Percentiles rank a stretch among this genome's conserved stretches.
Evolutionary conservation across 2,329 filamentous ascomycete species (phyloP).

Genomic region (Claviceps maximensis): DNA sequence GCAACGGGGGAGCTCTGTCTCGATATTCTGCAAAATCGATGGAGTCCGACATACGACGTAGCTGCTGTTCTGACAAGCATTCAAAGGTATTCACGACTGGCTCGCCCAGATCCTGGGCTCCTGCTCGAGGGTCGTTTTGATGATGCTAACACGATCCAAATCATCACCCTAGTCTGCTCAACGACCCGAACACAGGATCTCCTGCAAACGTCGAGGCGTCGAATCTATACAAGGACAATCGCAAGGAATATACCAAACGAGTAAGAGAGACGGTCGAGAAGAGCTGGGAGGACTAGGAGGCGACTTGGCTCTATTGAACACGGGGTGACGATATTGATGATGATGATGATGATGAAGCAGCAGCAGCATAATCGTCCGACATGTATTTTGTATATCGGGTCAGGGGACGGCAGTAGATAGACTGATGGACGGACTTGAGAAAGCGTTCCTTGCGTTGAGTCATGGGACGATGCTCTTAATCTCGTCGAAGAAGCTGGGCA

Average conservation of each 20-base stretch:
- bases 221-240: conserved; percentile 96
- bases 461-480: neutral
- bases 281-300: conserved; percentile 80
- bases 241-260: conserved; percentile 89
- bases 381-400: neutral
- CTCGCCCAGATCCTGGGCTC: neutral
- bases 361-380: neutral
- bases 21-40: conserved; percentile 93
- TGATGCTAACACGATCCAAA: too few species aligned
- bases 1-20: conserved; percentile 91
- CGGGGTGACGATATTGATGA: neutral
- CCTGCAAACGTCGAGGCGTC: conserved; percentile 96
- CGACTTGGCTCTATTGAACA: neutral
- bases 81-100: conserved; percentile 60
- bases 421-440: neutral
- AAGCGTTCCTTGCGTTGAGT: neutral
- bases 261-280: conserved; percentile 97
- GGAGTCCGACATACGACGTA: conserved; percentile 98
- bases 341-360: neutral
- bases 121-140: neutral
- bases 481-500: neutral
- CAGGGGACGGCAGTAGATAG: neutral
- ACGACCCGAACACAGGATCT: conserved; percentile 97
- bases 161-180: conserved; percentile 55
- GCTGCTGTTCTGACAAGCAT: conserved; percentile 95